Evolutionary conservation across 2,329 filamentous ascomycete species (phyloP).

Genomic region (Microdochium nivale): DNA sequence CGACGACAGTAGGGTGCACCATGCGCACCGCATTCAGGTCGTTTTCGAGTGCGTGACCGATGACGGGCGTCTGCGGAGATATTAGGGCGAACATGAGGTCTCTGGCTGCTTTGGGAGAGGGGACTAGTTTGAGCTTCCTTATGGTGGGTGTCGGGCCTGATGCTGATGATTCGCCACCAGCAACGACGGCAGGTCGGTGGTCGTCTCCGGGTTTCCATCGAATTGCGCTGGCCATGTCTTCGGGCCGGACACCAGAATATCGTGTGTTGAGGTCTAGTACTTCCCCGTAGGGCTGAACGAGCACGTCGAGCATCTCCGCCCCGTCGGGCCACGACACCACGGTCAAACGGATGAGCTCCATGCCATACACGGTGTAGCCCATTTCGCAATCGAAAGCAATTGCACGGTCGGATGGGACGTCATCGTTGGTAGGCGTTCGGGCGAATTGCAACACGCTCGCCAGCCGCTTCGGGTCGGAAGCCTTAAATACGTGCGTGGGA

Average conservation of each 20-base stretch:
- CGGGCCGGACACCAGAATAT: constrained; percentile 77
- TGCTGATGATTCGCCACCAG: neutral
- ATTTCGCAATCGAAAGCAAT: constrained; percentile 96
- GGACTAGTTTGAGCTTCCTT: constrained; percentile 58
- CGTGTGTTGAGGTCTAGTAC: constrained; percentile 86
- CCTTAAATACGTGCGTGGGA: constrained; percentile 80
- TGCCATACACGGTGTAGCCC: constrained; percentile 82
- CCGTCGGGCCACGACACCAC: constrained; percentile 80
- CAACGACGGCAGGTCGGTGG: constrained; percentile 15
- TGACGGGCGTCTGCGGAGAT: constrained; percentile 68
- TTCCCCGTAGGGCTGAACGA: constrained; percentile 77
- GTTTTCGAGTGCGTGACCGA: constrained; percentile 93
- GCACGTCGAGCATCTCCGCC: constrained; percentile 67
- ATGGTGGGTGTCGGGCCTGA: neutral
- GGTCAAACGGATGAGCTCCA: constrained; percentile 86
- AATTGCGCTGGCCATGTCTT: constrained; percentile 64
- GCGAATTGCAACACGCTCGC: constrained; percentile 73
- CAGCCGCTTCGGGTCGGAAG: constrained; percentile 65
- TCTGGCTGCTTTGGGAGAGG: constrained; percentile 67
- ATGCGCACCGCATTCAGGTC: constrained; percentile 81
- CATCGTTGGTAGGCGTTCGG: constrained; percentile 60
- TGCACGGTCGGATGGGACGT: constrained; percentile 44
- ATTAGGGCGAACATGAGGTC: constrained; percentile 69
- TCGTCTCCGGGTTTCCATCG: constrained; percentile 35
- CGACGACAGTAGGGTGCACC: constrained; percentile 76